Evolutionary conservation across 495 filamentous ascomycete species (phyloP).

Genomic region (Aeminium ludgeri): DNA sequence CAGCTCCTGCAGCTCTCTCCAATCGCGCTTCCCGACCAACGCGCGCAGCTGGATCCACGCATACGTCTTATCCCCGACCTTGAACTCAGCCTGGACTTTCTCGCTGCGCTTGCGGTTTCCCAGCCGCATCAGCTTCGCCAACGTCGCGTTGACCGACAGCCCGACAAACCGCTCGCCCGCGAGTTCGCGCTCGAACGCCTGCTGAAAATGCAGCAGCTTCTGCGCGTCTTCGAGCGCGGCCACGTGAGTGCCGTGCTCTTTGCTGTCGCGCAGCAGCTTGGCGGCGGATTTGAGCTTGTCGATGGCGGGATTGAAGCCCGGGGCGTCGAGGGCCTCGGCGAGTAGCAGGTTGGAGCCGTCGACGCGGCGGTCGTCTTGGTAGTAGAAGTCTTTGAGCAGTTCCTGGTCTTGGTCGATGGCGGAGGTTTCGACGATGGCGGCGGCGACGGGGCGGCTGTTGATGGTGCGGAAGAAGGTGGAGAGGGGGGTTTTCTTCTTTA

Average conservation of each 20-base stretch:
- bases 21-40: conserved; percentile 73
- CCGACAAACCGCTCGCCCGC: conserved; percentile 53
- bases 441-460: conserved; percentile 70
- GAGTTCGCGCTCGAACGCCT: conserved; percentile 67
- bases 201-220: conserved; percentile 66
- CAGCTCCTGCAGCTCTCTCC: conserved; percentile 80
- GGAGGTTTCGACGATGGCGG: conserved; percentile 72
- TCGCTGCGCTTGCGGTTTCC: conserved; percentile 65
- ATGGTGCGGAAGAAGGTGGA: conserved; percentile 87
- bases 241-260: conserved; percentile 62
- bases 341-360: conserved; percentile 81
- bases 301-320: conserved; percentile 40
- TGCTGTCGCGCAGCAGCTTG: conserved; percentile 67
- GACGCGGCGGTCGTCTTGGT: conserved; percentile 84
- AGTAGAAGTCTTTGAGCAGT: conserved; percentile 87
- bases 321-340: conserved; percentile 55
- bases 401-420: conserved; percentile 62
- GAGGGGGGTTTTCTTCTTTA: conserved; percentile 81
- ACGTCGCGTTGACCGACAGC: conserved; percentile 73
- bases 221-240: conserved; percentile 59
- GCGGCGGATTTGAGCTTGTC: conserved; percentile 78
- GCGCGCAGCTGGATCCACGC: conserved; percentile 88
- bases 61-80: conserved; percentile 70
- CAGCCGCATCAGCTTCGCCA: conserved; percentile 61
- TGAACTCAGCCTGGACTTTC: conserved; percentile 82